phyloP scores from a whole-genome alignment of 1,139 yeast species.

The Yamadazyma triangularis region DNA sequence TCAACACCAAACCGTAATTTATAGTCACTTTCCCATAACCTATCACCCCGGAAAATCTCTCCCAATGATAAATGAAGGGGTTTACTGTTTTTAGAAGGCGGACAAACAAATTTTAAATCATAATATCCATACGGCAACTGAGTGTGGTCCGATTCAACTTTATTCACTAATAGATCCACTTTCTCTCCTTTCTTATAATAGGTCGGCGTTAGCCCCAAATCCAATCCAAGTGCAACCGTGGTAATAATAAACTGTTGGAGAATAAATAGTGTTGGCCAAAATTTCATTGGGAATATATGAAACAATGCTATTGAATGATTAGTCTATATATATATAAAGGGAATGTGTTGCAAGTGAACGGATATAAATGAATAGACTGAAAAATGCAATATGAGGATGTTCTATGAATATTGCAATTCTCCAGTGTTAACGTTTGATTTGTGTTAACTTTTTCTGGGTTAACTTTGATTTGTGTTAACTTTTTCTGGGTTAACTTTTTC shows the following conservation, averaged over 20 bases:
- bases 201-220: slow-evolving; percentile 20
- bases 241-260: background rate
- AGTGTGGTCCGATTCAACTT: slow-evolving; percentile 71
- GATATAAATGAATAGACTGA: too few relatives aligned
- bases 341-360: too few relatives aligned
- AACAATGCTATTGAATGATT: too few relatives aligned
- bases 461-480: too few relatives aligned
- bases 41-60: slow-evolving; percentile 76
- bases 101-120: slow-evolving; percentile 79
- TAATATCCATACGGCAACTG: slow-evolving; percentile 78
- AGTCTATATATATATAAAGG: too few relatives aligned
- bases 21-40: slow-evolving; percentile 74
- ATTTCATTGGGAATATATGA: background rate
- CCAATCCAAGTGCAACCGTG: slow-evolving; percentile 2
- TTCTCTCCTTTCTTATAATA: slow-evolving; percentile 49
- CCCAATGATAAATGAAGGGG: slow-evolving; percentile 70
- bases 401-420: too few relatives aligned
- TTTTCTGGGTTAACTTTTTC: too few relatives aligned
- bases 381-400: too few relatives aligned
- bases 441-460: too few relatives aligned
- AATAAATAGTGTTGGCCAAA: background rate
- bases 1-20: slow-evolving; percentile 58
- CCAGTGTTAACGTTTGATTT: too few relatives aligned
- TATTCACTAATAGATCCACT: slow-evolving; percentile 71
- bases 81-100: slow-evolving; percentile 49